Percentiles rank a stretch among this genome's conserved stretches.
Conservation (phyloP, 176 grass and related monocot species). For the Aechmea fasciata region DNA sequence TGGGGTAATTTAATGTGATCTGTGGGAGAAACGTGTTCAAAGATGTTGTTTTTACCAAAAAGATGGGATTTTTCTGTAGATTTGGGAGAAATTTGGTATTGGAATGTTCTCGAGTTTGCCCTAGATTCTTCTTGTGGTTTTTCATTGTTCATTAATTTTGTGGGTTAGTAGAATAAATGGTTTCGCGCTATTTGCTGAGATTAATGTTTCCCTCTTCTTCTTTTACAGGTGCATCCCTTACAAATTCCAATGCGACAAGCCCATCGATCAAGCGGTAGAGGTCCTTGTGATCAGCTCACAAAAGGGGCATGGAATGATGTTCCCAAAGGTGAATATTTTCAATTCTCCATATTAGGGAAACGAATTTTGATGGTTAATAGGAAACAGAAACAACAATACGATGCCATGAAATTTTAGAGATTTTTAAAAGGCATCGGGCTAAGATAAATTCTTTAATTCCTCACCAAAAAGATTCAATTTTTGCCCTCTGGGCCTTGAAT, state of each 20-base stretch:
- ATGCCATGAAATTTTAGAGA: too few relatives aligned
- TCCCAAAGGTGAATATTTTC: conserved; percentile 48
- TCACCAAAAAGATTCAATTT: conserved; percentile 1
- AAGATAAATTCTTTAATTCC: neutral
- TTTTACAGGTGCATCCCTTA: conserved; percentile 67
- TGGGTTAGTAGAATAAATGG: too few relatives aligned
- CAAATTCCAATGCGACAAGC: neutral
- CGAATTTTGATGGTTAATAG: neutral
- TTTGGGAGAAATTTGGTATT: conserved; percentile 6
- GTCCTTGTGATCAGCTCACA: conserved; percentile 84
- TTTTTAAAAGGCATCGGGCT: too few relatives aligned
- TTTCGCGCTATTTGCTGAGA: neutral
- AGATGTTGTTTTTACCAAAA: neutral
- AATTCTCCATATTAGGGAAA: neutral
- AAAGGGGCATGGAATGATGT: conserved; percentile 93
- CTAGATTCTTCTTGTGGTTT: too few relatives aligned
- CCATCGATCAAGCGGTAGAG: conserved; percentile 38
- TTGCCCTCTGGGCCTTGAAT: neutral
- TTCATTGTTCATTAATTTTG: too few relatives aligned
- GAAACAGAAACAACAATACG: too few relatives aligned
- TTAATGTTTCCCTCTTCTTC: neutral
- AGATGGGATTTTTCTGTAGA: neutral
- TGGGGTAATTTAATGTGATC: too few relatives aligned
- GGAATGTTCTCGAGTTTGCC: neutral
- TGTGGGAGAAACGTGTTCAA: too few relatives aligned